phyloP scores from a whole-genome alignment of 306 rosid species.

The Prunus armeniaca region DNA sequence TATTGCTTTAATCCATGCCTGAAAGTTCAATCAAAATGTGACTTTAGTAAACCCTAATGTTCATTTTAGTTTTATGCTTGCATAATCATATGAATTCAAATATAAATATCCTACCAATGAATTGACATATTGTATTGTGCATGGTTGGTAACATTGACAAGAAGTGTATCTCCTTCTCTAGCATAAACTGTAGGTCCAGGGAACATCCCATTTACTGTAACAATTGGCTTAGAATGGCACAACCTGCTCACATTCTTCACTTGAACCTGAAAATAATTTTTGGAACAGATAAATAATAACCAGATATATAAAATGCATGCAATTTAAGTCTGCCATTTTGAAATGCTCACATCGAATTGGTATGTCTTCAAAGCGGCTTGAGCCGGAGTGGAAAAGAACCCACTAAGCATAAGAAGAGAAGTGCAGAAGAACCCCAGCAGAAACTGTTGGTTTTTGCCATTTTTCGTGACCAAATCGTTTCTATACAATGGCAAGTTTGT shows the following conservation, averaged over 20 bases:
- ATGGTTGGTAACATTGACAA: no score
- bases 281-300: no score
- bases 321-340: neutral
- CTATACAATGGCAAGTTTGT: neutral
- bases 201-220: slow-evolving; percentile 36
- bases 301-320: neutral
- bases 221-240: slow-evolving; percentile 37
- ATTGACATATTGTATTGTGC: no score
- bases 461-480: neutral
- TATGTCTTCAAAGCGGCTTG: neutral
- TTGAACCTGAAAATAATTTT: slow-evolving; percentile 21
- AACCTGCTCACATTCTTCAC: slow-evolving; percentile 36
- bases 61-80: neutral
- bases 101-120: no score
- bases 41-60: no score
- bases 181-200: slow-evolving; percentile 40
- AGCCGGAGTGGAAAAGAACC: neutral
- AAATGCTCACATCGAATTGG: slow-evolving; percentile 3
- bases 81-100: no score
- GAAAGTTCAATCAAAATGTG: no score
- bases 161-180: neutral
- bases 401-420: neutral
- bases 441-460: neutral
- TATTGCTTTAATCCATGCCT: slow-evolving; percentile 42
- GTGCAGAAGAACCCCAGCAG: neutral